Base-by-base conservation (phyloP, 1,284 basidiomycete species). In the Rhodotorula sp. region DNA sequence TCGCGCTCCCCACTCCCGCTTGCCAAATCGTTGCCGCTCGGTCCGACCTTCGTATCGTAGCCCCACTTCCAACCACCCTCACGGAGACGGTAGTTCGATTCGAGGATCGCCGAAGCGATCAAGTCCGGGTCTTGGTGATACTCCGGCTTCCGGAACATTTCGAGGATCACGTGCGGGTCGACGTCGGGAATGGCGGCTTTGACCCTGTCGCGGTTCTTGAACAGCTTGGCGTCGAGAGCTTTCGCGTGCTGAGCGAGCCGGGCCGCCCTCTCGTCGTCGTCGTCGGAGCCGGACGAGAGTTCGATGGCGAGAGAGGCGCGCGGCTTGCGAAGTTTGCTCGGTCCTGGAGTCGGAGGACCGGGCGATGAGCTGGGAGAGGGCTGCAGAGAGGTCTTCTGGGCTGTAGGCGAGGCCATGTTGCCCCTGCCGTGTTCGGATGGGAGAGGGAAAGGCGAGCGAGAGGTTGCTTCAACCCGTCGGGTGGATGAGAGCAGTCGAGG, bases 71-170 rank as follows among this genome's bases (percentile, higher is more conserved):
- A 62, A 18, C 49, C 60, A 1, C 60, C 60, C 6, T 29, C 43
- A 4, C 58, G 8, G 4, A 67, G 57, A 29, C 51, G 65, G 31
- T 67, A 67, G 21, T 67, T 67, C 6, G 26, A 20, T 43, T 21
- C 16, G 15, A 61, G 21, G 3, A 67, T 23, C 39, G 20, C 29
- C 3, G 47, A 29, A 14, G 48, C 60, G 31, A 47, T 20, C 18
- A 4, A 5, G 23, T 67, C 46, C 12, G 46, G 52, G n/a, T 61
- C 31, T 43, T 31, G 10, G 3, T n/a, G 31, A 34, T 16, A 57
- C 14, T 20, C 6, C 18, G 58, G 52, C 21, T 20, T 43, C 4
- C 16, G 12, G 52, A 47, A 67, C 15, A 26, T 7, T 39, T 23
- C 20, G 29, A 49, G 10, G 23, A 67, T 47, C n/a, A 29, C 26